These are phyloP conservation scores for Triangularia setosa DNA, from an alignment of 2,329 filamentous ascomycete species.

Conservation along the genomic window DNA sequence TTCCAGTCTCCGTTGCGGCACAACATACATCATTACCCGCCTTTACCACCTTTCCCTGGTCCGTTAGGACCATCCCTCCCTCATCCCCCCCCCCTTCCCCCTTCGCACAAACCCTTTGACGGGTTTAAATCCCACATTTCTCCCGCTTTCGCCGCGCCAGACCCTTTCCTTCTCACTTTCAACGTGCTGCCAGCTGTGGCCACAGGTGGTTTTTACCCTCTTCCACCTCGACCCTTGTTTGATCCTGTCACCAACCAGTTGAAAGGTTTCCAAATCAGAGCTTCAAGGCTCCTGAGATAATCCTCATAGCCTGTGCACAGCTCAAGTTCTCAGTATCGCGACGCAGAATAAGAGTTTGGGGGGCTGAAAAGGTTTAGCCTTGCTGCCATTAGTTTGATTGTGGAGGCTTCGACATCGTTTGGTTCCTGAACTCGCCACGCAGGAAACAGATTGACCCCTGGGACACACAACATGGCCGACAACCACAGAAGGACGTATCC, in stretches of 20 bases:
- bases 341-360: background rate
- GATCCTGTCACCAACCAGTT: background rate
- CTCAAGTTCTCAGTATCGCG: background rate
- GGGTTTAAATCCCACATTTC: slow-evolving; percentile 13
- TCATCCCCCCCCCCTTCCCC: slow-evolving; percentile 3
- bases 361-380: background rate
- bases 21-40: slow-evolving; percentile 25
- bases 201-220: background rate
- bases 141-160: slow-evolving; percentile 1
- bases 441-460: slow-evolving; percentile 19
- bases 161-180: background rate
- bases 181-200: background rate
- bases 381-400: background rate
- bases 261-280: background rate
- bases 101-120: slow-evolving; percentile 11
- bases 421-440: background rate
- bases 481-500: slow-evolving; percentile 35
- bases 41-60: slow-evolving; percentile 14
- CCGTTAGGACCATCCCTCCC: slow-evolving; percentile 7
- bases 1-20: slow-evolving; percentile 23
- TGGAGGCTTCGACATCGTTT: background rate
- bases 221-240: background rate
- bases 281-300: background rate
- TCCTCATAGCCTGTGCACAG: background rate
- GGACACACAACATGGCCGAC: slow-evolving; percentile 35